Evolutionary conservation across 805 yeast genomes (phyloP).

Genomic region (Starmerella floricola): DNA sequence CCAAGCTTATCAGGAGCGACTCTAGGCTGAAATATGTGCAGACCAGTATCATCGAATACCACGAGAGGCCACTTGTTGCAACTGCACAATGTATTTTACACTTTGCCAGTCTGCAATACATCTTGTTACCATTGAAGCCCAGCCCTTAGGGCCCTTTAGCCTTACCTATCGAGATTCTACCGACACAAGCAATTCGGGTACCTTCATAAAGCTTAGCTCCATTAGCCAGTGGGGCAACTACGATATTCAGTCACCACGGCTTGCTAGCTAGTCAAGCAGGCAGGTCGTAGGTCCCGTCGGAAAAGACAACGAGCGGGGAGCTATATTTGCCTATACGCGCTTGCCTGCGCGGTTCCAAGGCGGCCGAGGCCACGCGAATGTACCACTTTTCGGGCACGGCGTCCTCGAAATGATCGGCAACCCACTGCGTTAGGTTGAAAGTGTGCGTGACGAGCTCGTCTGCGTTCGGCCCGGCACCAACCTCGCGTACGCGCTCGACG

Average conservation of each 20-base stretch:
- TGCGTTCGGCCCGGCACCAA: conserved; percentile 1
- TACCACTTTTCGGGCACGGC: conserved; percentile 9
- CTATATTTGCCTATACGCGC: conserved; percentile 4
- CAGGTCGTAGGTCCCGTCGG: conserved; percentile 3
- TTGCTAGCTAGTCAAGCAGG: not conserved
- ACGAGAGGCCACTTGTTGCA: no score
- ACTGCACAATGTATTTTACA: no score
- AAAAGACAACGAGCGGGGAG: conserved; percentile 1
- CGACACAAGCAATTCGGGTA: no score
- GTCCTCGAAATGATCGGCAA: not conserved
- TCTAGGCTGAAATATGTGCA: no score
- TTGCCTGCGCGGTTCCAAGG: conserved; percentile 1
- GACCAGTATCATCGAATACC: no score
- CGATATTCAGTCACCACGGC: not conserved
- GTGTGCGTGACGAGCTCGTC: conserved; percentile 26
- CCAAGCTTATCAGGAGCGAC: no score
- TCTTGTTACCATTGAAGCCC: no score
- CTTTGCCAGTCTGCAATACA: no score
- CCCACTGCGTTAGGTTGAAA: conserved; percentile 26
- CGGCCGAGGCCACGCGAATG: conserved; percentile 18
- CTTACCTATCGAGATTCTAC: no score
- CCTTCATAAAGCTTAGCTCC: no score
- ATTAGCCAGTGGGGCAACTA: no score
- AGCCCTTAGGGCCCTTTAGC: no score
- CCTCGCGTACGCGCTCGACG: conserved; percentile 59